Evolutionary conservation across 495 filamentous ascomycete species (phyloP).

Genomic region (Penicillium cosmopolitanum): DNA sequence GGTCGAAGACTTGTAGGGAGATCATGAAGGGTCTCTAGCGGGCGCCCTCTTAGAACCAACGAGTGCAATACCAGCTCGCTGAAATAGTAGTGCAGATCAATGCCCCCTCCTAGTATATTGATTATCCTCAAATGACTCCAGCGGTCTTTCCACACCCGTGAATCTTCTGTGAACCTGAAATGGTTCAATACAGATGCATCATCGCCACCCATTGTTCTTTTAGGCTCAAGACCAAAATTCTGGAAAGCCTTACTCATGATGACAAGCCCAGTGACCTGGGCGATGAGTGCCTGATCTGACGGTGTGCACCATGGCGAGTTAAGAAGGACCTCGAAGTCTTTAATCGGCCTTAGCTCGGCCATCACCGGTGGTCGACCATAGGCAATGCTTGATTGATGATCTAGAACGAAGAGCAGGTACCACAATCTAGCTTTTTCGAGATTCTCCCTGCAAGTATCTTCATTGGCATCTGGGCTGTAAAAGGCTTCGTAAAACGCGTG

Average conservation of each 20-base stretch:
- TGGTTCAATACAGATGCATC: not conserved
- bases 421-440: not conserved
- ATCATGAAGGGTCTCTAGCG: not conserved
- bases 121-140: not conserved
- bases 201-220: not conserved
- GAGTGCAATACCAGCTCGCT: not conserved
- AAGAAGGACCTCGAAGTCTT: not conserved
- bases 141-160: not conserved
- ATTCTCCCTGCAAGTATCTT: not conserved
- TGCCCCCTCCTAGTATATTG: not conserved
- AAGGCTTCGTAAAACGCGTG: slow-evolving; percentile 9
- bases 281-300: not conserved
- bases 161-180: not conserved
- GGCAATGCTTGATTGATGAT: not conserved
- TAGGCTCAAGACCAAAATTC: not conserved
- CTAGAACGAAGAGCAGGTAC: not conserved
- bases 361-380: not conserved
- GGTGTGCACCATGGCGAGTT: not conserved
- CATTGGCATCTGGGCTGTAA: not conserved
- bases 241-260: not conserved
- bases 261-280: not conserved
- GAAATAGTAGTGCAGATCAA: not conserved
- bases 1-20: not conserved
- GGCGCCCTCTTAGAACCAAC: not conserved
- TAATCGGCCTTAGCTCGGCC: not conserved